phyloP scores from a whole-genome alignment of 441 rosid species.

The Adansonia madagascariensis region DNA sequence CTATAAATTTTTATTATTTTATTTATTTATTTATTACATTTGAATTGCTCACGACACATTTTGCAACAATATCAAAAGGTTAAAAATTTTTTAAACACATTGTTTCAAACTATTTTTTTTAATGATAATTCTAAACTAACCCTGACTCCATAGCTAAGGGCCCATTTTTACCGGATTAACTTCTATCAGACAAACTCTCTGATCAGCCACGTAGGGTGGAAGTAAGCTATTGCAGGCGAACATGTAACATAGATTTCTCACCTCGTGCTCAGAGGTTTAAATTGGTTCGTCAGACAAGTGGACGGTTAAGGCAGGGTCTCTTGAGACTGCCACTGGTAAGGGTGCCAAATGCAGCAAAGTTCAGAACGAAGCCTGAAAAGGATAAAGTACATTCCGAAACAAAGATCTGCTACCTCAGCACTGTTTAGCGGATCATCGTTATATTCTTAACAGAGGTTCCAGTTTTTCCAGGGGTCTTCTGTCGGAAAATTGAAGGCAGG shows the following conservation, averaged over 20 bases:
- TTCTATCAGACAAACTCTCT: not conserved
- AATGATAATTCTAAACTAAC: too few species aligned
- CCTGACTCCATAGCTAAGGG: too few species aligned
- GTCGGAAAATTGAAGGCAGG: conserved; percentile 38
- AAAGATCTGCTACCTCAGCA: conserved; percentile 51
- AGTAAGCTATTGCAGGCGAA: conserved; percentile 66
- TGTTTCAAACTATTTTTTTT: too few species aligned
- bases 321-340: conserved; percentile 34
- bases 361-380: conserved; percentile 58
- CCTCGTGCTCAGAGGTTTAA: conserved; percentile 35
- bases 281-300: conserved; percentile 26
- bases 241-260: conserved; percentile 64
- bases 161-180: not conserved
- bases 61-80: too few species aligned
- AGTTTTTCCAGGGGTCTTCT: conserved; percentile 67
- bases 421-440: conserved; percentile 34
- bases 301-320: conserved; percentile 31
- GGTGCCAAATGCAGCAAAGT: conserved; percentile 40
- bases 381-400: conserved; percentile 79
- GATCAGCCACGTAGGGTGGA: conserved; percentile 69
- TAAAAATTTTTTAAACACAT: too few species aligned
- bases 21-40: too few species aligned
- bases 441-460: conserved; percentile 60
- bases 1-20: too few species aligned
- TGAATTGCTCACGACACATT: too few species aligned